Conservation (phyloP, 306 rosid species). For the Dicorynia guianensis region DNA sequence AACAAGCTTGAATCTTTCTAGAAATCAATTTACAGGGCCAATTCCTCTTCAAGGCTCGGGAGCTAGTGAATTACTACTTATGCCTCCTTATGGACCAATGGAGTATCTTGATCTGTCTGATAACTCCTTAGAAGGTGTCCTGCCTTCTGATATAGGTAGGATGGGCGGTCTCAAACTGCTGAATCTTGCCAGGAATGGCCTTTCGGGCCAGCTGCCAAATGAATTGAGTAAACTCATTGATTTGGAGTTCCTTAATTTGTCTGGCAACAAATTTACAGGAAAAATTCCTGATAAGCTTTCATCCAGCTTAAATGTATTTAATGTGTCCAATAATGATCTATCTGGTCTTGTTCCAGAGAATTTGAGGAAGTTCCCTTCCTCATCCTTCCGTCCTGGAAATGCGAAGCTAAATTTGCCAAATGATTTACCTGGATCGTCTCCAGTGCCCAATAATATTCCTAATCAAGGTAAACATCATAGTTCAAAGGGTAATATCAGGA, state of each 20-base stretch:
- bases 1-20: conserved; percentile 80
- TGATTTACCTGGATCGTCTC: conserved; percentile 36
- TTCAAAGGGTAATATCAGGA: conserved; percentile 75
- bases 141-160: conserved; percentile 80
- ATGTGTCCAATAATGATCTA: conserved; percentile 85
- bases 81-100: conserved; percentile 60
- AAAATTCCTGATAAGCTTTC: conserved; percentile 82
- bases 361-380: conserved; percentile 63
- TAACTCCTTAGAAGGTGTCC: conserved; percentile 71
- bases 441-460: conserved; percentile 58
- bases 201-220: conserved; percentile 80
- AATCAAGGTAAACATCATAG: conserved; percentile 43
- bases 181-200: conserved; percentile 77
- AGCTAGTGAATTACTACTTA: conserved; percentile 75
- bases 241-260: conserved; percentile 85
- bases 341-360: conserved; percentile 77
- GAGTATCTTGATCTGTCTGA: conserved; percentile 82
- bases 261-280: conserved; percentile 79
- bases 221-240: conserved; percentile 71
- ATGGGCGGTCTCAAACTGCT: conserved; percentile 77
- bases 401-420: conserved; percentile 50
- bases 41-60: conserved; percentile 74
- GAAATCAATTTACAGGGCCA: conserved; percentile 73
- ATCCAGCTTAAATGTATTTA: conserved; percentile 67
- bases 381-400: conserved; percentile 88